Evolutionary conservation across 306 rosid species (phyloP).

Genomic region (Rubus parviflorus): DNA sequence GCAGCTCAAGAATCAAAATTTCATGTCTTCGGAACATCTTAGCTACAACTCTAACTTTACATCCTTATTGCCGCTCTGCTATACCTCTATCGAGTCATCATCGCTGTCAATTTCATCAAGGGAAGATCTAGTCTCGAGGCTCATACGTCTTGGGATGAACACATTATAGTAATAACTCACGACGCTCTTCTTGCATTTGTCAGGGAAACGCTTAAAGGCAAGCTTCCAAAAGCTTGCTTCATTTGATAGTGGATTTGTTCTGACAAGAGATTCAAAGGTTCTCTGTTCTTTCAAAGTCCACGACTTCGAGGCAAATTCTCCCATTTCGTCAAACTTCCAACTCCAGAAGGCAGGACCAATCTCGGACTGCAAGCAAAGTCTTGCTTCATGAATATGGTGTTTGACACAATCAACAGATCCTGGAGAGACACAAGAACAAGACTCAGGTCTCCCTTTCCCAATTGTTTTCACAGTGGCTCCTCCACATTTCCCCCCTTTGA

Average conservation of each 20-base stretch:
- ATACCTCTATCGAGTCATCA: slow-evolving; percentile 12
- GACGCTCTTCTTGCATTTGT: slow-evolving; percentile 28
- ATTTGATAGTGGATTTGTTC: not conserved
- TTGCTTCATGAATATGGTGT: slow-evolving; percentile 25
- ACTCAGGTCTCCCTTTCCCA: slow-evolving; percentile 28
- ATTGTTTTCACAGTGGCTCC: slow-evolving; percentile 5
- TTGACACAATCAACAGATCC: slow-evolving; percentile 34
- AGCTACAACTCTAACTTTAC: not conserved
- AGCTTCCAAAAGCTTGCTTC: slow-evolving; percentile 31
- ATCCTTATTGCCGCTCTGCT: not conserved
- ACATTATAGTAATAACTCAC: slow-evolving; percentile 43
- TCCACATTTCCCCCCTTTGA: not conserved
- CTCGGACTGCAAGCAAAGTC: slow-evolving; percentile 17
- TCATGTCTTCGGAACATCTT: not conserved
- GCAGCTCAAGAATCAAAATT: not conserved
- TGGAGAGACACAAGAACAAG: slow-evolving; percentile 27
- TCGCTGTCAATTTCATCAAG: slow-evolving; percentile 21
- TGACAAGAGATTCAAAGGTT: slow-evolving; percentile 29
- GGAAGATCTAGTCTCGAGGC: slow-evolving; percentile 22
- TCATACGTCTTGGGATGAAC: slow-evolving; percentile 31
- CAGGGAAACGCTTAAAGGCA: slow-evolving; percentile 27
- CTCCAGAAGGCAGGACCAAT: slow-evolving; percentile 29
- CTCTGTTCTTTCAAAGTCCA: slow-evolving; percentile 24
- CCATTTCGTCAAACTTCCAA: slow-evolving; percentile 47
- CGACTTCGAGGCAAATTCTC: slow-evolving; percentile 32